Evolutionary conservation across 306 rosid genomes (phyloP), one percentile per base, ranked within the genome.

Genomic region (Canavalia gladiata): DNA sequence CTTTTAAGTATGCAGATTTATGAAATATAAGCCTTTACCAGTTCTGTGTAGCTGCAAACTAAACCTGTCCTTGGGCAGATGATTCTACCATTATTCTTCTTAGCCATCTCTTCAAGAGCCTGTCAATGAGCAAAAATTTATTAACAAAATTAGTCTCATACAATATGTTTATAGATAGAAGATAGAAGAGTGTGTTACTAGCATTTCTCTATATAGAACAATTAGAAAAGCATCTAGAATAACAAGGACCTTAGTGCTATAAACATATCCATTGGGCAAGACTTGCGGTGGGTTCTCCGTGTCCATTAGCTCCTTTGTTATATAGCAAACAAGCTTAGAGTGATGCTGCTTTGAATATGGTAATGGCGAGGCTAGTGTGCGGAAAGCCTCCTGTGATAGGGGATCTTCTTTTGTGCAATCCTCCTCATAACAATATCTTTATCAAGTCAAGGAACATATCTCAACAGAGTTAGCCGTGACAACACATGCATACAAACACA

Each of bases 341-440:
- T 90, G 94, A 87, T 89, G 93, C 90, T 89, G 97, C 90, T 95
- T 95, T 4, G 99, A 91, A 89, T 82, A 95, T 6, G 99, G 99
- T 74, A 95, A 88, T 29, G 93, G 89, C 78, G 55, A 56, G 68
- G 99, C 99, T 57, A 95, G 89, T 83, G 86, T 89, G 64, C 97
- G 92, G 82, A 95, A 95, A 74, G 88, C 78, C 69, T 91, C 94
- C 81, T 95, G 99, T 6, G 99, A 93, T 75, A 95, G 83, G 29
- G 99, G 99, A 62, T 95, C 99, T 83, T 95, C 98, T 91, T 95
- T 95, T 77, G 96, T 89, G 90, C 99, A 95, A 85, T 92, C 97
- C 77, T 93, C 96, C 83, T 95, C 90, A 18, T 93, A 95, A 82
- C 99, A 95, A 68, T 95, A 91, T 90, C 99, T 95, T 76, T 81